Conservation (phyloP, 768 basidiomycete genomes). For the Termitomyces sp. region DNA sequence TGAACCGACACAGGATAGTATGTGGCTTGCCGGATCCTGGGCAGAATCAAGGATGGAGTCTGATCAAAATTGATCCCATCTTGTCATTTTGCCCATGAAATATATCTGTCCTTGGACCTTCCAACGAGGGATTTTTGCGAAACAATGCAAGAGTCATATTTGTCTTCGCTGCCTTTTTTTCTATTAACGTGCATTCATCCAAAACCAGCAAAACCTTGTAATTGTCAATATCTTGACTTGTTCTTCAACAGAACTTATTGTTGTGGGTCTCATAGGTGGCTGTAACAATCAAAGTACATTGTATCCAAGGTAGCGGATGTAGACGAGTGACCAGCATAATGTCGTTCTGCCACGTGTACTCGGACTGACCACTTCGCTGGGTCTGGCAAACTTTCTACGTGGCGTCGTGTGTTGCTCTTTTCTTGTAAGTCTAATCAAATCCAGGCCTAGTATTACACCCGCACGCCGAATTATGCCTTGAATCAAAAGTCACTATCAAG, state of each 20-base stretch:
- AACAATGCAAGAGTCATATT: neutral
- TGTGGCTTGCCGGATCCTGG: slow-evolving; percentile 1
- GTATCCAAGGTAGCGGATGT: neutral
- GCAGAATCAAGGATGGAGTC: neutral
- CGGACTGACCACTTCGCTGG: neutral
- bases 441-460: too few relatives aligned
- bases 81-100: neutral
- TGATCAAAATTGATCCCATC: slow-evolving; percentile 10
- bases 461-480: too few relatives aligned
- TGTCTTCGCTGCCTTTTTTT: neutral
- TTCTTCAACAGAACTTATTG: neutral
- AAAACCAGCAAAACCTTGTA: neutral
- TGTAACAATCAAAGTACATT: neutral
- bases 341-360: neutral
- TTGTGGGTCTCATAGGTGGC: neutral
- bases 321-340: neutral
- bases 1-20: too few relatives aligned
- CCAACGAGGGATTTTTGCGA: neutral
- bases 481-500: too few relatives aligned
- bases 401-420: neutral
- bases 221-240: neutral
- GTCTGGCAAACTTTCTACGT: too few relatives aligned
- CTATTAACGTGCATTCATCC: neutral
- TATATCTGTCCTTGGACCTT: neutral
- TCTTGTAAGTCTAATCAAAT: neutral